A percentile compares a stretch with the other conserved stretches of the same genome.
Evolutionary conservation across 2,329 filamentous ascomycete genomes (phyloP).

Genomic region (Ceratocystis smalleyi): DNA sequence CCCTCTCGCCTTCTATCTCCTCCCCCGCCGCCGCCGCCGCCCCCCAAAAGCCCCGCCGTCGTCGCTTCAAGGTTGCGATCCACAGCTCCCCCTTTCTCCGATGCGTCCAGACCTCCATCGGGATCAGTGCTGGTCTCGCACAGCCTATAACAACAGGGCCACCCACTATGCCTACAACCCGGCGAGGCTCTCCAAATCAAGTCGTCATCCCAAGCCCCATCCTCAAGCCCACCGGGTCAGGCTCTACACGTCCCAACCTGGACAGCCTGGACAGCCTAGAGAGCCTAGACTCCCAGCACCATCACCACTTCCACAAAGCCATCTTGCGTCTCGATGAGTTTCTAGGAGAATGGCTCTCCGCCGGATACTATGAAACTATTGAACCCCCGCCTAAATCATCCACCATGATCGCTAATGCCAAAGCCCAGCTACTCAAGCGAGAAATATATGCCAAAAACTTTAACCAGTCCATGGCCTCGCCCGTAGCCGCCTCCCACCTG

Average conservation of each 20-base stretch:
- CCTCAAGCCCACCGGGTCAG: conserved; percentile 16
- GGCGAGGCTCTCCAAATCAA: conserved; percentile 5
- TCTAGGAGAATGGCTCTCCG: conserved; percentile 86
- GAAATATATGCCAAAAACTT: conserved; percentile 48
- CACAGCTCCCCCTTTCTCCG: conserved; percentile 89
- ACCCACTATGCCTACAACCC: conserved; percentile 17
- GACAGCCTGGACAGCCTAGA: not conserved
- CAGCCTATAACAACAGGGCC: conserved; percentile 35
- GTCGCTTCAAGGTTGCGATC: conserved; percentile 63
- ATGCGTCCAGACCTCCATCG: conserved; percentile 52
- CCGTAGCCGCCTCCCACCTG: conserved; percentile 6
- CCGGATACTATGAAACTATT: conserved; percentile 85
- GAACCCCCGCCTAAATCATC: conserved; percentile 73
- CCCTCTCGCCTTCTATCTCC: conserved; percentile 11
- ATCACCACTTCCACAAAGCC: conserved; percentile 34
- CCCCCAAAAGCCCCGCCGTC: conserved; percentile 24
- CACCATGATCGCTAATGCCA: conserved; percentile 77
- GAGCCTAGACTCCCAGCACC: conserved; percentile 11
- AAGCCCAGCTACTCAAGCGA: conserved; percentile 66
- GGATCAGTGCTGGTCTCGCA: conserved; percentile 47
- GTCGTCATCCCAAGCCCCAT: conserved; percentile 16
- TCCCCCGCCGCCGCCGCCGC: conserved; percentile 10
- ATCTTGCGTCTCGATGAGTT: conserved; percentile 77
- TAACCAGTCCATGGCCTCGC: conserved; percentile 16
- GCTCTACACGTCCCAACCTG: not conserved